Evolutionary conservation across 768 basidiomycete species (phyloP).

Genomic region (Xerocomus potaroensis): DNA sequence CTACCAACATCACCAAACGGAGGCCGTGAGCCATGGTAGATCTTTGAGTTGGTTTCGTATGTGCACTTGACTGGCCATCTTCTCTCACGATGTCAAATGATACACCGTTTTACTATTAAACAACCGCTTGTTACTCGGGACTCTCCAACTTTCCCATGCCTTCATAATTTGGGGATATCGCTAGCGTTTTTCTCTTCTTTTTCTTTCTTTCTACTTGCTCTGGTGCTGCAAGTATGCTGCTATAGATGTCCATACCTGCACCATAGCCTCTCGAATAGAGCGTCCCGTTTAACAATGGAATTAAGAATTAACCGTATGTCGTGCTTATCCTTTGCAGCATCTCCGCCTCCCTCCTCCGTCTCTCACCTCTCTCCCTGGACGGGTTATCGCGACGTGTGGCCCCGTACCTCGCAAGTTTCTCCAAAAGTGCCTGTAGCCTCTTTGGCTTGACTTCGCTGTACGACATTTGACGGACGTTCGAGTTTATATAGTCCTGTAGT

Average conservation of each 20-base stretch:
- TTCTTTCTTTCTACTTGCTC: slow-evolving; percentile 1
- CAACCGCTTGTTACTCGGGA: slow-evolving; percentile 29
- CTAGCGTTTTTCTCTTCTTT: slow-evolving; percentile 7
- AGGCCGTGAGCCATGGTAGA: slow-evolving; percentile 51
- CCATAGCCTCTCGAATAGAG: slow-evolving; percentile 5
- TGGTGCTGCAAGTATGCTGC: slow-evolving; percentile 14
- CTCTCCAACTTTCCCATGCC: slow-evolving; percentile 19
- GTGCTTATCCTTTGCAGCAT: slow-evolving; percentile 56
- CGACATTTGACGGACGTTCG: slow-evolving; percentile 61
- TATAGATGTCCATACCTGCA: slow-evolving; percentile 17
- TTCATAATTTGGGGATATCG: slow-evolving; percentile 5
- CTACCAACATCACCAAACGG: slow-evolving; percentile 78
- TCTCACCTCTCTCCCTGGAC: slow-evolving; percentile 65
- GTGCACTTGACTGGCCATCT: slow-evolving; percentile 54
- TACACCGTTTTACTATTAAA: slow-evolving; percentile 42
- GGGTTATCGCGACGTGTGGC: slow-evolving; percentile 53
- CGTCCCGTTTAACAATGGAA: slow-evolving; percentile 1
- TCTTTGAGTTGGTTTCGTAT: slow-evolving; percentile 37
- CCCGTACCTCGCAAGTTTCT: slow-evolving; percentile 73
- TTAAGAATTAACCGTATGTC: slow-evolving; percentile 18
- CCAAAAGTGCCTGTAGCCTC: slow-evolving; percentile 66
- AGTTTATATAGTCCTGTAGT: slow-evolving; percentile 76
- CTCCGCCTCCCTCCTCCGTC: slow-evolving; percentile 73
- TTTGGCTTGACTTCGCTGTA: slow-evolving; percentile 67
- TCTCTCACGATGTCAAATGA: slow-evolving; percentile 55